Percentiles rank a stretch among this genome's conserved stretches.
phyloP scores from a whole-genome alignment of 2,329 filamentous ascomycete genomes.

The Madurella fahalii region DNA sequence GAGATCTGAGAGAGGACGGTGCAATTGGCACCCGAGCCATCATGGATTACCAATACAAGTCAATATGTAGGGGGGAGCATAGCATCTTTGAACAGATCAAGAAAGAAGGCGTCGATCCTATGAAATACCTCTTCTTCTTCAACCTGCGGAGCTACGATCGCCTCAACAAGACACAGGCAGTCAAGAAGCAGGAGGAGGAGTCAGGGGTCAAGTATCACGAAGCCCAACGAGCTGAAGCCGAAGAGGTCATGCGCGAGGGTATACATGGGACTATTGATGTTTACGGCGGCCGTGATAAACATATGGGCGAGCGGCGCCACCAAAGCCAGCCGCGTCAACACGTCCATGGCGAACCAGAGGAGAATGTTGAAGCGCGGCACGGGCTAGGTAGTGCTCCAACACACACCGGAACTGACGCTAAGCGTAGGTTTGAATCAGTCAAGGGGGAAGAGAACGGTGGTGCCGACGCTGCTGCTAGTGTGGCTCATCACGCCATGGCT shows the following conservation, averaged over 20 bases:
- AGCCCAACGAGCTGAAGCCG: slow-evolving; percentile 80
- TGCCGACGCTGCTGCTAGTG: slow-evolving; percentile 41
- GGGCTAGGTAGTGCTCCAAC: slow-evolving; percentile 38
- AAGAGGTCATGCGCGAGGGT: slow-evolving; percentile 77
- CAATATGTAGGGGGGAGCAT: slow-evolving; percentile 84
- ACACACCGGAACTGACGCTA: slow-evolving; percentile 40
- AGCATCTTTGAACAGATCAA: slow-evolving; percentile 81
- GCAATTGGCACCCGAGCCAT: slow-evolving; percentile 86
- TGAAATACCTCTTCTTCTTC: slow-evolving; percentile 83
- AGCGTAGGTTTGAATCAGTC: slow-evolving; percentile 50
- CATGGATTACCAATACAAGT: slow-evolving; percentile 99
- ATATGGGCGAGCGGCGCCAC: slow-evolving; percentile 43
- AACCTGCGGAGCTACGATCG: slow-evolving; percentile 92
- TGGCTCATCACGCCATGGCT: slow-evolving; percentile 81
- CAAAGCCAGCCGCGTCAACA: slow-evolving; percentile 29
- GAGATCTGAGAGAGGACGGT: slow-evolving; percentile 77
- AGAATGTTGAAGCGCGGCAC: slow-evolving; percentile 33
- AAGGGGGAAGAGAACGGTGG: slow-evolving; percentile 34
- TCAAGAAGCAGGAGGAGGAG: slow-evolving; percentile 72
- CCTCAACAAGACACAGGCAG: slow-evolving; percentile 72
- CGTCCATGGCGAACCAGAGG: slow-evolving; percentile 29
- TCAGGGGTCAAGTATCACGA: slow-evolving; percentile 82
- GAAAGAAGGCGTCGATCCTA: slow-evolving; percentile 69
- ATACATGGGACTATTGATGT: slow-evolving; percentile 56
- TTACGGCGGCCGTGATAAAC: slow-evolving; percentile 44